Conservation (phyloP, 768 basidiomycete species). For the Termitomyces heimii region DNA sequence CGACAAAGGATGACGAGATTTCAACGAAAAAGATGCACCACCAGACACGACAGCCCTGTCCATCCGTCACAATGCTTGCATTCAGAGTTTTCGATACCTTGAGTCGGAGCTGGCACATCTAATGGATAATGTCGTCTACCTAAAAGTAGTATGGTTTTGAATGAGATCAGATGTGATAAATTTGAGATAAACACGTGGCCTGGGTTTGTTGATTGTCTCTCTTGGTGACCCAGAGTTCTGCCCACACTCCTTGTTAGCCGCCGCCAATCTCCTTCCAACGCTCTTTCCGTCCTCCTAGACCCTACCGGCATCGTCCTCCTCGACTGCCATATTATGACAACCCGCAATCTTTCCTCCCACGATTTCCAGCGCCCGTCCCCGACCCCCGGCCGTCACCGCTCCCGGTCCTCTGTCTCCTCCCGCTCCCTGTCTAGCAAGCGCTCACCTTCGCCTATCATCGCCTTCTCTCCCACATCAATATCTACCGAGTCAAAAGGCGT, state of each 20-base stretch:
- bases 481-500: constrained; percentile 32
- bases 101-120: too few species aligned
- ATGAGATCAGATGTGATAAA: background rate
- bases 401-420: constrained; percentile 15
- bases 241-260: background rate
- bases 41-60: background rate
- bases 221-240: background rate
- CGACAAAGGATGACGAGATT: too few species aligned
- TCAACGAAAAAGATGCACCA: too few species aligned
- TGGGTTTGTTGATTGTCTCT: constrained; percentile 1
- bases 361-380: constrained; percentile 11
- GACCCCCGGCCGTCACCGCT: constrained; percentile 13
- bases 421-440: constrained; percentile 24
- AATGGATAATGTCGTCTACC: too few species aligned
- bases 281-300: background rate
- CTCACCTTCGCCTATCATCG: constrained; percentile 43
- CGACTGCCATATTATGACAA: constrained; percentile 13
- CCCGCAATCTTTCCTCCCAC: constrained; percentile 15
- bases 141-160: background rate
- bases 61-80: background rate
- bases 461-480: constrained; percentile 32
- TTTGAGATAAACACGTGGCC: constrained; percentile 6
- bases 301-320: background rate
- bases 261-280: background rate
- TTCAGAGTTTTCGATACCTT: too few species aligned